Percentiles rank a stretch among this genome's conserved stretches.
These are phyloP conservation scores for Zizania latifolia DNA, from an alignment of 176 grass and related monocot species.

Conservation along the genomic window DNA sequence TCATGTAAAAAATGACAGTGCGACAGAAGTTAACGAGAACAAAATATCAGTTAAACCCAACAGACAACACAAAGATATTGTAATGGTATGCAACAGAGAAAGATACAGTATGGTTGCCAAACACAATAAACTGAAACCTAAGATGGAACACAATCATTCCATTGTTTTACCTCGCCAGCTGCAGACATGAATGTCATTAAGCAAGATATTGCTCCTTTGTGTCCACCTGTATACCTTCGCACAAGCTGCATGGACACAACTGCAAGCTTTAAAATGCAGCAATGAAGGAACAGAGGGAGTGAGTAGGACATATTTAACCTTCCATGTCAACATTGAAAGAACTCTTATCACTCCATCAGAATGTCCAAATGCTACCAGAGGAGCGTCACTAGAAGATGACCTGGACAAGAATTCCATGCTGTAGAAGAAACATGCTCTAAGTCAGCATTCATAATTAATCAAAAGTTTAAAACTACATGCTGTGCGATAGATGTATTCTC, in stretches of 20 bases:
- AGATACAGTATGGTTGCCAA: neutral
- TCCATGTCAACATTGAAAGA: constrained; percentile 99
- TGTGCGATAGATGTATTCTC: constrained; percentile 10
- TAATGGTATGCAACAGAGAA: constrained; percentile 5
- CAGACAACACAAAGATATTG: constrained; percentile 11
- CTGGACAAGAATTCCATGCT: constrained; percentile 96
- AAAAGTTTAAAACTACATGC: constrained; percentile 3
- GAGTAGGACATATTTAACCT: constrained; percentile 47
- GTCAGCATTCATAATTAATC: constrained; percentile 13
- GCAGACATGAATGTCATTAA: constrained; percentile 94
- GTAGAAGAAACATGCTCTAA: constrained; percentile 30
- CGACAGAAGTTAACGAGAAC: no score
- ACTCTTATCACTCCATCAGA: constrained; percentile 99
- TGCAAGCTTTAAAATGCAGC: constrained; percentile 20
- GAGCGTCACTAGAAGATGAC: constrained; percentile 82
- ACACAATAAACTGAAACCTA: constrained; percentile 11
- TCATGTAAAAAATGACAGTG: no score
- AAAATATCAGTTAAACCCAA: constrained; percentile 19
- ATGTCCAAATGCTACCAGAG: constrained; percentile 87
- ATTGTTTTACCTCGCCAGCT: constrained; percentile 74
- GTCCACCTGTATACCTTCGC: constrained; percentile 94
- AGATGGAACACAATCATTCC: neutral
- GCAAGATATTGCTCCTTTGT: constrained; percentile 93
- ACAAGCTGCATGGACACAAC: constrained; percentile 64
- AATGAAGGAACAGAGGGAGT: constrained; percentile 20